A percentile compares a stretch with the other conserved stretches of the same genome.
Conservation (phyloP, 352 stramenopile species). For the Globisporangium heterothallicum region DNA sequence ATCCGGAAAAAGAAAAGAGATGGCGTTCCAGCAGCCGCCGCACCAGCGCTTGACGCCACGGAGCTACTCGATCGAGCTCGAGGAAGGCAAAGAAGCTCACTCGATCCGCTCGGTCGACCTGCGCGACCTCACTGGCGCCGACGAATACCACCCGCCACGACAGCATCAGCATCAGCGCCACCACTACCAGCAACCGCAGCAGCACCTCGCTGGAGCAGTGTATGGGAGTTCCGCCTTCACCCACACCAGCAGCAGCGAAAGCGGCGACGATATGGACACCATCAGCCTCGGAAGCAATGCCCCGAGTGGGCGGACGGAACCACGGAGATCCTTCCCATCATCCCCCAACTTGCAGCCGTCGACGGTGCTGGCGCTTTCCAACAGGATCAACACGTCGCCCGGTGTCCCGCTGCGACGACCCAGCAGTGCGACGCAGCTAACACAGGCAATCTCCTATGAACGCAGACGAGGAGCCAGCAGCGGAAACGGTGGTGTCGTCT, state of each 20-base stretch:
- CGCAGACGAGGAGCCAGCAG: conserved; percentile 11
- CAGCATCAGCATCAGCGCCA: conserved; percentile 4
- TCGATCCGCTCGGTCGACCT: conserved; percentile 6
- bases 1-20: too few relatives aligned
- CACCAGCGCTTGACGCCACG: background rate
- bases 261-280: conserved; percentile 12
- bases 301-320: conserved; percentile 4
- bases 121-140: background rate
- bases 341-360: conserved; percentile 16
- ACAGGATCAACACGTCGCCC: conserved; percentile 10
- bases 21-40: background rate
- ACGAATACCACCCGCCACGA: background rate
- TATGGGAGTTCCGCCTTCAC: conserved; percentile 5
- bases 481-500: background rate
- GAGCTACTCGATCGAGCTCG: conserved; percentile 4
- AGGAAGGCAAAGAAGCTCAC: conserved; percentile 15
- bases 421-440: background rate
- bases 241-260: conserved; percentile 11
- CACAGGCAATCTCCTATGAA: conserved; percentile 10
- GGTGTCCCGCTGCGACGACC: conserved; percentile 3
- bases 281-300: conserved; percentile 11
- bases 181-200: conserved; percentile 1
- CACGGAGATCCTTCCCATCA: background rate
- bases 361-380: conserved; percentile 11
- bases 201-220: background rate